These are phyloP conservation scores for Rubia tinctorum DNA, from an alignment of 305 asterid genomes.

Conservation along the genomic window DNA sequence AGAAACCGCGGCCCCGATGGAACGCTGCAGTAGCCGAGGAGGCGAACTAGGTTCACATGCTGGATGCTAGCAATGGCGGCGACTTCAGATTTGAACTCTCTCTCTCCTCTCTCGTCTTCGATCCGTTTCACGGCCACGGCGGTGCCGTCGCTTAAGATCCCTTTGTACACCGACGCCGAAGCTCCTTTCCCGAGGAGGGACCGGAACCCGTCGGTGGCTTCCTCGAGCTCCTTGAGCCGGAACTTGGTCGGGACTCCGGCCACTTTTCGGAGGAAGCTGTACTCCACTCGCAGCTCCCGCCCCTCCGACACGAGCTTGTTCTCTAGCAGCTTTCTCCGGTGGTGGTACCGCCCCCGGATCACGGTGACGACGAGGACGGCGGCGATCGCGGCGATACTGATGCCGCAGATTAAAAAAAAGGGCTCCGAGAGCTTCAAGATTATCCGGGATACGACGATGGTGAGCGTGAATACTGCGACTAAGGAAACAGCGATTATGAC, in stretches of 20 bases:
- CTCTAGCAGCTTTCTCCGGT: slow-evolving; percentile 42
- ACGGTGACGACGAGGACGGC: slow-evolving; percentile 31
- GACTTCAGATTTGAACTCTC: slow-evolving; percentile 67
- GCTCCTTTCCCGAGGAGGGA: slow-evolving; percentile 60
- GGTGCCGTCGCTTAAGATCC: slow-evolving; percentile 57
- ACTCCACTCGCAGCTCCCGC: slow-evolving; percentile 69
- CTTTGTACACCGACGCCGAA: slow-evolving; percentile 71
- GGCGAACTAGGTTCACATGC: slow-evolving; percentile 68
- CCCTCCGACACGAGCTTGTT: slow-evolving; percentile 46
- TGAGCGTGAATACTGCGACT: slow-evolving; percentile 31
- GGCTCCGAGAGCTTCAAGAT: slow-evolving; percentile 41
- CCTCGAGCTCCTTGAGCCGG: slow-evolving; percentile 66
- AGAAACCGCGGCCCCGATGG: slow-evolving; percentile 53
- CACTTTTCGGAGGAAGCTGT: slow-evolving; percentile 78
- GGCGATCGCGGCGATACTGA: slow-evolving; percentile 50
- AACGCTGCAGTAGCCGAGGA: slow-evolving; percentile 58
- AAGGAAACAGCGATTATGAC: slow-evolving; percentile 33
- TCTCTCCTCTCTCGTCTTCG: slow-evolving; percentile 70
- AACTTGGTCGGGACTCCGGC: slow-evolving; percentile 77
- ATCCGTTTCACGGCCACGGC: slow-evolving; percentile 70
- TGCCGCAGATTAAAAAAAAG: slow-evolving; percentile 62
- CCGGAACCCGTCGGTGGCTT: slow-evolving; percentile 64
- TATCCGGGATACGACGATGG: slow-evolving; percentile 42
- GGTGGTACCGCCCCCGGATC: slow-evolving; percentile 37
- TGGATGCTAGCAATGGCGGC: slow-evolving; percentile 81